Evolutionary conservation across 331 rosid species (phyloP), one percentile per base, ranked within the genome.

Genomic region (Arachis monticola): DNA sequence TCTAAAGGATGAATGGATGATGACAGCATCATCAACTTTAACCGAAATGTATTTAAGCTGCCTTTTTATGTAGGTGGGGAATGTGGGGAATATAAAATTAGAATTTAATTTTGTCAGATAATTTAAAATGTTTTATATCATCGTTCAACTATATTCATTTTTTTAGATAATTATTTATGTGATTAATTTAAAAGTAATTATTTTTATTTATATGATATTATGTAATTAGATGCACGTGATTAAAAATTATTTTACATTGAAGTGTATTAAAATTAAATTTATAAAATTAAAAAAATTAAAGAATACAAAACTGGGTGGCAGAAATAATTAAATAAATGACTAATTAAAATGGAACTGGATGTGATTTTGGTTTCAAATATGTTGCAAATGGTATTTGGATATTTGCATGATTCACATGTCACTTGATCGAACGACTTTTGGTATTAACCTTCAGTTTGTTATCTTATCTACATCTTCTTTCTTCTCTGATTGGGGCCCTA

Each of bases 1-100:
- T 74, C 2, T 40, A 41, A 52, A 61, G 50, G 60, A 45, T 17
- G 57, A 41, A 52, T 56, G 50, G 60, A 45, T 17, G 57, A 60
- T 64, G 76, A 60, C 57, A 78, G 8, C 78, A 73, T 57, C 50
- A 50, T 27, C 75, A 67, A 64, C 81, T 80, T 68, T 7, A 77
- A 73, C 55, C 12, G 74, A 60, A 55, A 75, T 70, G 47, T 62
- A 79, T 27, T 51, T 55, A 6, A 55, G 40, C 74, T 13, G 45
- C 69, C 82, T 69, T 67, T 68, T 69, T 60, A 2, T 55, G 68
- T 63, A 11, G 67, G 77, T 67, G 70, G 57, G 30, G 30, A 1
- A 27, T 1, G 30, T 1, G 30, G 42, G 69, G 40, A 5, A 38
- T 38, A 38, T 38, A 38, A 38, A 38, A 38, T 27, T 27, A 27